Percentiles rank a stretch among this genome's conserved stretches.
Conservation (phyloP, 768 basidiomycete genomes). For the Pleurotus cornucopiae region DNA sequence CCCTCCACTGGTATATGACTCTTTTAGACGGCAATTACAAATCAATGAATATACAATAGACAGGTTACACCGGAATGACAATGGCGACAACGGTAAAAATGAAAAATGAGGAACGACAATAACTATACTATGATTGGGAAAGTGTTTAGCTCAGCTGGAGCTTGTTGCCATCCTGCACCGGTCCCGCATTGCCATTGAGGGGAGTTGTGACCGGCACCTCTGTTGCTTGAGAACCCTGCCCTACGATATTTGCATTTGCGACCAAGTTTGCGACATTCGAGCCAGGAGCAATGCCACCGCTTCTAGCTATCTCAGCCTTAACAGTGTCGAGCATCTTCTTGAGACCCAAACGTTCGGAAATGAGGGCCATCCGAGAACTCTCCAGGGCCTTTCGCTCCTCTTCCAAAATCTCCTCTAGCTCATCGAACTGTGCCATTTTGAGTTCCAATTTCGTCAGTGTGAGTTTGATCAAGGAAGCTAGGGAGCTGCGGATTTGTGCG, state of each 20-base stretch:
- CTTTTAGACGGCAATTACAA: no score
- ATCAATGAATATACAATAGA: no score
- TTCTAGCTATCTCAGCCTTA: conserved; percentile 55
- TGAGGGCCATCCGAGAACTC: conserved; percentile 71
- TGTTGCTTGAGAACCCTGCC: conserved; percentile 54
- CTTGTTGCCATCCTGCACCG: conserved; percentile 50
- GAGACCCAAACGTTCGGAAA: conserved; percentile 71
- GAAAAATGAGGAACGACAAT: no score
- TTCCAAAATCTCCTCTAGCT: conserved; percentile 88
- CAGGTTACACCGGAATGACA: no score
- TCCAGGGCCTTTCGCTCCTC: conserved; percentile 86
- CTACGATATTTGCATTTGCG: conserved; percentile 38
- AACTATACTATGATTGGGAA: background rate
- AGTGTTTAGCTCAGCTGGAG: conserved; percentile 39
- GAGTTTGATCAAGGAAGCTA: conserved; percentile 82
- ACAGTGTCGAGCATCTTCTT: conserved; percentile 72
- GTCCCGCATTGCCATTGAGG: conserved; percentile 51
- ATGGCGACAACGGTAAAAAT: no score
- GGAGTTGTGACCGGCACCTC: conserved; percentile 44
- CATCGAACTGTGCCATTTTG: conserved; percentile 94
- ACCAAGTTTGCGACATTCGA: conserved; percentile 25
- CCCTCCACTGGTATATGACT: no score
- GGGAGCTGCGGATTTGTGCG: conserved; percentile 67
- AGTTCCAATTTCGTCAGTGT: conserved; percentile 86
- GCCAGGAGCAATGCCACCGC: conserved; percentile 29